Conservation (phyloP, 1,284 basidiomycete species). For the Ganoderma lingzhi region DNA sequence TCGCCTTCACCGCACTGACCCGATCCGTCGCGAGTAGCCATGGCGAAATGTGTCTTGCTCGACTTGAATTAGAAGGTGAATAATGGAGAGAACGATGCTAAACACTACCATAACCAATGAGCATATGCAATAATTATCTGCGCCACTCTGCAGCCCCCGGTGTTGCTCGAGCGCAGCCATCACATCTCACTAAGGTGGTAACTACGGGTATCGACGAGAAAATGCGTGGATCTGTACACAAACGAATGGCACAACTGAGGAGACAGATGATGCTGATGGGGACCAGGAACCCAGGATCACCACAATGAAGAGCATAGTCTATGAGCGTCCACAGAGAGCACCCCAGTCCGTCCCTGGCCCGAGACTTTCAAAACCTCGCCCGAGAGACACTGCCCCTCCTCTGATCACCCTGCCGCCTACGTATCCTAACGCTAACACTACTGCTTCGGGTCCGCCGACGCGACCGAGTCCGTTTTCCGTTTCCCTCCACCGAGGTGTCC, state of each 20-base stretch:
- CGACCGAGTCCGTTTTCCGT: constrained; percentile 62
- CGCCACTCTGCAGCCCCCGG: constrained; percentile 16
- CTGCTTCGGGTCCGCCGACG: constrained; percentile 44
- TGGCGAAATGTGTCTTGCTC: neutral
- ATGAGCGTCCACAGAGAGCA: constrained; percentile 29
- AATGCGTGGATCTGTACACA: constrained; percentile 35
- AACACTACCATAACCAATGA: constrained; percentile 6
- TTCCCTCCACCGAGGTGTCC: constrained; percentile 51
- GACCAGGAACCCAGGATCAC: constrained; percentile 13
- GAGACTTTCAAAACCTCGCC: constrained; percentile 5
- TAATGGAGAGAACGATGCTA: neutral
- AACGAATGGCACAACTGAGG: constrained; percentile 30
- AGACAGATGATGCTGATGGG: constrained; percentile 21
- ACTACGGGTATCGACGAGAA: constrained; percentile 39
- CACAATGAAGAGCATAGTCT: constrained; percentile 32
- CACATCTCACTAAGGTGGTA: constrained; percentile 35
- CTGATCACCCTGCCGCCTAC: constrained; percentile 6
- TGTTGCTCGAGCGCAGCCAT: constrained; percentile 20
- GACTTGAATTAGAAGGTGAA: neutral
- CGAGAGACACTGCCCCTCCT: constrained; percentile 9
- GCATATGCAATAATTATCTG: constrained; percentile 25
- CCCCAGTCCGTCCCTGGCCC: constrained; percentile 12
- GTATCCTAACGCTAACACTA: constrained; percentile 14
- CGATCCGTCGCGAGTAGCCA: neutral
- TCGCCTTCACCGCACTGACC: neutral